Evolutionary conservation across 106 monocot species (phyloP), one percentile per base, ranked within the genome.

Genomic region (Chionographis japonica): DNA sequence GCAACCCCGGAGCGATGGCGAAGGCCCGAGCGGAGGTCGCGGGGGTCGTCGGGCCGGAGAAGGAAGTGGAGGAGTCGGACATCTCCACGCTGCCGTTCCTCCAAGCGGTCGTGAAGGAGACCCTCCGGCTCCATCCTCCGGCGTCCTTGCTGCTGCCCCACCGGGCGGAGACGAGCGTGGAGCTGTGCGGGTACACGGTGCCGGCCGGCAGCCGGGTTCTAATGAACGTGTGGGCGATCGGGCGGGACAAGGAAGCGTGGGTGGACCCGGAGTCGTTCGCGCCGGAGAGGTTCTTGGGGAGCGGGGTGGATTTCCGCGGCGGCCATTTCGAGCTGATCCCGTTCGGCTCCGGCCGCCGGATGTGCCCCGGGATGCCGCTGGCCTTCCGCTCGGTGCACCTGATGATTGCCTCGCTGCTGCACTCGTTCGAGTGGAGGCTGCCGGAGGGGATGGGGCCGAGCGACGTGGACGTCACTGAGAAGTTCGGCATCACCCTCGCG

Each of bases 151-250:
- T 72, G 40, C 8, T 79, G 7, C 78, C 72, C 4, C 78, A 66
- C 66, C 20, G 35, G 46, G 46, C 66, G 7, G 72, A 51, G 58
- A 17, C 46, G 17, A 39, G 2, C 13, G 72, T 66, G 18, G 59
- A 50, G 4, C 27, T 82, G 0, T 38, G 39, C 8, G 77, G 73
- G 6, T 73, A 68, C 59, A 27, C 14, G 4, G 57, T 77, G 9
- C 81, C 81, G 9, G 35, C 43, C 2, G 27, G 56, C n/a, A 58
- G 68, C 6, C 38, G 54, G 1, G 62, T 82, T 38, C 56, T 77
- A 8, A 64, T 82, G 51, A 82, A 82, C 58, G 49, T 73, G 1
- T 82, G 82, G 77, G 68, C 82, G 18, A 73, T 77, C 35, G 68
- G 67, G 6, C 38, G 76, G 8, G 76, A 81, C 56, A 40, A 43